Base-by-base conservation (phyloP, 2,329 filamentous ascomycete genomes). In the Zymoseptoria pseudotritici region DNA sequence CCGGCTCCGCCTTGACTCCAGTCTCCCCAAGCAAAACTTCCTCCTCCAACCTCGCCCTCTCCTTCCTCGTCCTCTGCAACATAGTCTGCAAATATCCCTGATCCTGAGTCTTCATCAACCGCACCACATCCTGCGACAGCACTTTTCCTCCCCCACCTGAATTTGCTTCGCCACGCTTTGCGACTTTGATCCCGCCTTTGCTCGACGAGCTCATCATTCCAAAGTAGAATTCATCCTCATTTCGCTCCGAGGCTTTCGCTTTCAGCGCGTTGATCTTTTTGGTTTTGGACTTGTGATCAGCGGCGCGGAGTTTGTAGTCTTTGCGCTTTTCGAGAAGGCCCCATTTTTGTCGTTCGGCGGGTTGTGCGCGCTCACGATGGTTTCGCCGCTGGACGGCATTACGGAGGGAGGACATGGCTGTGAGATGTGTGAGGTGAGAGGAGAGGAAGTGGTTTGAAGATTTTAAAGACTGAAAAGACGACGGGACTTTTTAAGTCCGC, bases 271-370 rank as follows among this genome's bases (percentile, higher is more conserved):
- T 80, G 58, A 87, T 75, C 63, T 84, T 83, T 59, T 78, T 76
- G 69, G 84, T 82, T 73, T 87, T 87, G 58, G 75, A 70, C 67
- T 84, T 84, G 77, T 85, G 84, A 74, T 87, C 84, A 71, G 79
- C 78, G 19, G 85, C 85, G 57, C 85, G 83, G 59, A 86, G 82
- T 61, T 82, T 81, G 77, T 87, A 87, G 75, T 87, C 85, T 78
- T 97, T 97, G 82, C 94, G 89, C 79, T 99, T 97, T 76, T 97
- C 94, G 63, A 97, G 86, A 21, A 97, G 83, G 65, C 94, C 94
- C 77, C 91, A 91, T 79, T 90, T 90, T 66, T 87, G 80, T 57
- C 94, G 90, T 72, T 92, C 89, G 64, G 85, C 76, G 50, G 92
- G 89, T 75, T 97, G 94, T 42, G 90, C 89, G 69, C 94, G 88